Conservation (phyloP, 768 basidiomycete genomes). For the Sutorius australiensis region DNA sequence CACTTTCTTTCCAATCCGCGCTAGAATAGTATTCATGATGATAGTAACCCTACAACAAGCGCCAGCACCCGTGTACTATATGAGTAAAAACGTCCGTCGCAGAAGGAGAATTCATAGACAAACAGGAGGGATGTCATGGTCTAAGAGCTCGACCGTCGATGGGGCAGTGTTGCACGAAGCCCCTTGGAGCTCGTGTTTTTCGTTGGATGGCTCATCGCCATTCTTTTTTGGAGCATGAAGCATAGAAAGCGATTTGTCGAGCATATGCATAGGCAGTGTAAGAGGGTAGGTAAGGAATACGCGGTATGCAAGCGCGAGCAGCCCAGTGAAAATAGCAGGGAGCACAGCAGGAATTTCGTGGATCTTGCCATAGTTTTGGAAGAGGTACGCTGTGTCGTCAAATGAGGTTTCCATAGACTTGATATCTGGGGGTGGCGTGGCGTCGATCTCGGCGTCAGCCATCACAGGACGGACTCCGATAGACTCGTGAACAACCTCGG, state of each 20-base stretch:
- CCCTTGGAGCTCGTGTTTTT: conserved; percentile 30
- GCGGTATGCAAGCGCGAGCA: conserved; percentile 48
- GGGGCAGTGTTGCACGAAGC: conserved; percentile 20
- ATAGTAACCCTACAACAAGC: conserved; percentile 43
- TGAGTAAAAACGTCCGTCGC: conserved; percentile 37
- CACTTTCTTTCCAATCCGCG: conserved; percentile 27
- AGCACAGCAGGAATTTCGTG: conserved; percentile 31
- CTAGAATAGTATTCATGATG: conserved; percentile 37
- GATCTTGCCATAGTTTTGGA: conserved; percentile 23
- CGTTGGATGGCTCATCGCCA: conserved; percentile 25
- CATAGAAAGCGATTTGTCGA: conserved; percentile 35
- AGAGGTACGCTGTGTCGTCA: conserved; percentile 21
- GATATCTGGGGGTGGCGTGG: conserved; percentile 22
- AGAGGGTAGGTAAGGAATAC: conserved; percentile 49
- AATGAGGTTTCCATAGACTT: conserved; percentile 21
- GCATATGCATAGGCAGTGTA: conserved; percentile 42
- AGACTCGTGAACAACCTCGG: conserved; percentile 31
- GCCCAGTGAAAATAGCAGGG: conserved; percentile 28
- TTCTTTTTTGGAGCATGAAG: conserved; percentile 30
- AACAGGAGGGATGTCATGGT: conserved; percentile 41
- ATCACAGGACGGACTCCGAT: conserved; percentile 27
- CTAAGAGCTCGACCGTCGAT: conserved; percentile 28
- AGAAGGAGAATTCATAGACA: conserved; percentile 46
- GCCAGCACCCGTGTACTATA: conserved; percentile 44
- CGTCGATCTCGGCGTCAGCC: conserved; percentile 34